Evolutionary conservation across 2,329 filamentous ascomycete genomes (phyloP), one percentile per base, ranked within the genome.

Genomic region (Trichoderma asperellum): DNA sequence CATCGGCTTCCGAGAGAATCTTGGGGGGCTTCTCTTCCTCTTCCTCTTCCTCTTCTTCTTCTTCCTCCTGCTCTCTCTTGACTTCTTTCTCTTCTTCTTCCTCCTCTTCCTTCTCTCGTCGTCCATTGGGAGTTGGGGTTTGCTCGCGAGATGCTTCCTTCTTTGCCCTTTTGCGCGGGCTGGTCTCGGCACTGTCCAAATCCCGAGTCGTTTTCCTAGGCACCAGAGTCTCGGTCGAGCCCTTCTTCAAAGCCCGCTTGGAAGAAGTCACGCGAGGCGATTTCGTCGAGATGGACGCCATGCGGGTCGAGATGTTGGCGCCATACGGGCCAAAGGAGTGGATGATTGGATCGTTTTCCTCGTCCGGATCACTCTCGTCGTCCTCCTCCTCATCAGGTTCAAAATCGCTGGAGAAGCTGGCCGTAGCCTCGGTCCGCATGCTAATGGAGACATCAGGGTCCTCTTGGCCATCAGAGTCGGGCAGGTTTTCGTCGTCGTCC

Each of bases 291-390:
- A 97, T 91, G 2, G 92, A 92, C 27, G 92, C 92, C 78, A 97
- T 87, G 32, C 92, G 90, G 71, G 88, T 88, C n/a, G 95, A 89
- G 47, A 97, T 85, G 77, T 97, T 93, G 66, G 92, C 92, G 53
- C 93, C 94, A 76, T 92, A 97, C 0, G 94, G 93, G 18, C 94
- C 94, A 73, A 97, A 97, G 0, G 94, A 97, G 79, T 96, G 92
- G 21, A 97, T 85, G 67, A 97, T 89, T 2, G 94, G 94, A 74
- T 98, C 96, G 72, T 97, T 97, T 80, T 98, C 95, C 82, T 97
- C 94, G 74, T 95, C 91, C 0, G 92, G 90, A 27, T 68, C 47
- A 18, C 93, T 89, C 21, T 91, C 89, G 72, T 97, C 89, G n/a
- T 91, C 89, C 72, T 97, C 89, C 24, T 91, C 88, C 21, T 94